Base-by-base conservation (phyloP, 2,329 filamentous ascomycete genomes). In the Colletotrichum tabaci region DNA sequence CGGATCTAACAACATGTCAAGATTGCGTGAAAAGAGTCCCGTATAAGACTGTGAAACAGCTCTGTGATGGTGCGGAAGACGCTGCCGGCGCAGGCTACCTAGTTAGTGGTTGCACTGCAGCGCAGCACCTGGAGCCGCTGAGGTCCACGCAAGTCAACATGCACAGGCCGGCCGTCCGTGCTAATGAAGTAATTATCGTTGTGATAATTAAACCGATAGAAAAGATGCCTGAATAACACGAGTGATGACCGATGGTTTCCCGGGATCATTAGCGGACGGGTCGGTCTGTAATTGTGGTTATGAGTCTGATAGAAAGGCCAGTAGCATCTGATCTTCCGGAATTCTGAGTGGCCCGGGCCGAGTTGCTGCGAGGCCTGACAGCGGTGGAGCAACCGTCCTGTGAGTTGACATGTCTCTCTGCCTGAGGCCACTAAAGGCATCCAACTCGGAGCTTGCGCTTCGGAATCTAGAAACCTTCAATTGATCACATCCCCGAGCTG, bases 401-500 rank as follows among this genome's bases (percentile, higher is more conserved):
- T n/a, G 35, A 26, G 46, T 23, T 21, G 10, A 23, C 18, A 5
- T 38, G 2, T 3, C n/a, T 73, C 2, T 2, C n/a, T 73, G 71
- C 71, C 71, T 73, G 56, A 73, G 71, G 71, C 68, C 26, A 38
- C 15, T 6, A 55, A 47, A 61, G 49, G 67, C 67, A 72, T 77
- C 77, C 74, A 78, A 72, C 53, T 69, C 65, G 69, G 68, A 71
- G 70, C 70, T 72, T 71, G 70, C 70, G 61, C 70, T 71, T 72
- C 61, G 61, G 61, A 72, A 66, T 72, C 70, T 56, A 66, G 69
- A 72, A 72, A 66, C 70, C 72, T 78, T 82, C 78, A 79, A 78
- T 75, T 77, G 78, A 80, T 77, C 79, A 77, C 75, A 76, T 82
- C 77, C 78, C 77, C 77, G 77, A 75, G 69, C 65, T 72, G 21